These are phyloP conservation scores for Penicillium thymicola DNA, from an alignment of 2,329 filamentous ascomycete genomes.

Conservation along the genomic window DNA sequence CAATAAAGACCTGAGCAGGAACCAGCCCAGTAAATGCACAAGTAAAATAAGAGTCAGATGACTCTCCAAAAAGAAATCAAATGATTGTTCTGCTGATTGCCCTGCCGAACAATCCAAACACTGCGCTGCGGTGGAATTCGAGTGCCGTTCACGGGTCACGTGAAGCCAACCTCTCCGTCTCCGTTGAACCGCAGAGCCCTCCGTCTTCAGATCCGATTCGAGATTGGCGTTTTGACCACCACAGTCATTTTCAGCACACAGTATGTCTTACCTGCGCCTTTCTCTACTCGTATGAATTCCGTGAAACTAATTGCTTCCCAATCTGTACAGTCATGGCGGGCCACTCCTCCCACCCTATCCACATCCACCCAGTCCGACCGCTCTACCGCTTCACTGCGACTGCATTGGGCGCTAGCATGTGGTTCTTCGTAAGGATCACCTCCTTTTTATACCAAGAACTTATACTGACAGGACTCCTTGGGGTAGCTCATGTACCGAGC, in stretches of 20 bases:
- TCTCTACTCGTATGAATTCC: not conserved
- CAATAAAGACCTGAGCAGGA: slow-evolving; percentile 4
- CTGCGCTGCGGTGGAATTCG: slow-evolving; percentile 2
- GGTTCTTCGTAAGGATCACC: slow-evolving; percentile 76
- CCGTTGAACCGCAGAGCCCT: slow-evolving; percentile 8
- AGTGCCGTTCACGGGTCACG: slow-evolving; percentile 11
- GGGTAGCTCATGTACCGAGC: slow-evolving; percentile 87
- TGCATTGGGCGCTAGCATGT: slow-evolving; percentile 91
- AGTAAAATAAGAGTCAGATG: not conserved
- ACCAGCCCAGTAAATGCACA: not conserved
- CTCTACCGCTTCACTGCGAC: slow-evolving; percentile 85
- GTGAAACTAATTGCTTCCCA: not conserved
- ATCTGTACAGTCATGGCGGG: slow-evolving; percentile 35
- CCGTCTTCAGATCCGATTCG: slow-evolving; percentile 5
- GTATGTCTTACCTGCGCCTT: slow-evolving; percentile 1
- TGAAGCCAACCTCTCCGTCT: slow-evolving; percentile 1
- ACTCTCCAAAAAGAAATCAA: not conserved
- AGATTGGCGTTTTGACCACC: slow-evolving; percentile 7
- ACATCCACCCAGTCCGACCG: slow-evolving; percentile 59
- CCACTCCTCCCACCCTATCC: slow-evolving; percentile 41
- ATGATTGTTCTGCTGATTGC: not conserved
- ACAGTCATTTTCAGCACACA: slow-evolving; percentile 11
- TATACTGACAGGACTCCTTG: slow-evolving; percentile 17
- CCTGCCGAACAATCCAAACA: not conserved
- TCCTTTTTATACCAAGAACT: not conserved